Base-by-base conservation (phyloP, 139 green algal genomes). In the Coelastrella sp. region DNA sequence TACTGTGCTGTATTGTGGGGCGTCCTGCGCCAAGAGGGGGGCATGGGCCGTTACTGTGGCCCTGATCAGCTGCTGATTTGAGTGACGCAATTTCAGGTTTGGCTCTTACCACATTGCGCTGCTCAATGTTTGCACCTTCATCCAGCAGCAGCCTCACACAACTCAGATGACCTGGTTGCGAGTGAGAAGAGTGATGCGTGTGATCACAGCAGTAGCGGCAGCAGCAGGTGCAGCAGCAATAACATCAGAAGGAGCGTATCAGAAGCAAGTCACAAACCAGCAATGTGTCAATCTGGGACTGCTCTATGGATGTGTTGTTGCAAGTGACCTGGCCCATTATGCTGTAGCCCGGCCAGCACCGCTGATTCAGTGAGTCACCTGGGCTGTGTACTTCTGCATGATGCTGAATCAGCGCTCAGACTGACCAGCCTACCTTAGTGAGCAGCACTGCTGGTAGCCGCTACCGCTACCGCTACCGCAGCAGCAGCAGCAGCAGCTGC, bases 71-170 rank as follows among this genome's bases (percentile, higher is more conserved):
- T 20, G 63, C 63, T 70, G 14, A 70, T 70, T 15, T 70, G 63
- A 70, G 14, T 49, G 35, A 49, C 35, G 35, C 35, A 49, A 49
- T 1, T 49, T 49, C 35, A 49, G 3, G 35, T 49, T 49, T 1
- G 35, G 35, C 35, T 14, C 94, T 59, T 86, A 98, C 95, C 93
- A 99, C 97, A 63, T 97, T 98, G 70, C 97, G 95, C 92, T 99
- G 97, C 85, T 99, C 96, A 61, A 98, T 96, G 92, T 98, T 94
- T 12, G 97, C 97, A 7, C 97, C 97, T 88, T 99, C 96, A 11
- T 96, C 89, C 78, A 98, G 92, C 85, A 99, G 92, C 83, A 98
- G 91, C 90, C 94, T 94, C 76, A 94, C 94, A 24, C 93, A 94
- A 11, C 94, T 58, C 14, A 95, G 87, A 87, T 99, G 97, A 27